These are phyloP conservation scores for Davidsoniella neocaledoniae DNA, from an alignment of 2,329 filamentous ascomycete genomes.

Conservation along the genomic window DNA sequence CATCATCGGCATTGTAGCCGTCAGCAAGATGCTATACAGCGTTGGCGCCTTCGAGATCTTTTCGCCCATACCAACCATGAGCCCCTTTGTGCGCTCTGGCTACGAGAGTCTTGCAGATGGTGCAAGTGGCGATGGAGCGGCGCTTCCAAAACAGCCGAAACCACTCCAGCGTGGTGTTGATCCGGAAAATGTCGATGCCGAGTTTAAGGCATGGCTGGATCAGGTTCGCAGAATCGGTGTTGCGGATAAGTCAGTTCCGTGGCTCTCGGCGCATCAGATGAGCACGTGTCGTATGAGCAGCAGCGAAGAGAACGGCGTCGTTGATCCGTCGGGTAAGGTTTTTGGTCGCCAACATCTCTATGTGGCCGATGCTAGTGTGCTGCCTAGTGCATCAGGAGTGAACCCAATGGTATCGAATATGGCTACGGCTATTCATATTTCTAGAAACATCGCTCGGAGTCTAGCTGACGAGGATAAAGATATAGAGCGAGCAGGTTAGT, in stretches of 20 bases:
- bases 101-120: slow-evolving; percentile 2
- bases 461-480: background rate
- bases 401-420: slow-evolving; percentile 71
- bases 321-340: slow-evolving; percentile 40
- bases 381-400: slow-evolving; percentile 60
- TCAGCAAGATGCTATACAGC: slow-evolving; percentile 62
- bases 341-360: slow-evolving; percentile 52
- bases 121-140: background rate
- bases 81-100: slow-evolving; percentile 37
- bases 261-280: slow-evolving; percentile 67
- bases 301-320: slow-evolving; percentile 33
- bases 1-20: slow-evolving; percentile 52
- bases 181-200: slow-evolving; percentile 37
- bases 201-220: slow-evolving; percentile 45
- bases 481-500: background rate
- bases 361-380: slow-evolving; percentile 59
- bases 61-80: slow-evolving; percentile 41
- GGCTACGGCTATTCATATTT: slow-evolving; percentile 52
- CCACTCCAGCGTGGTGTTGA: background rate
- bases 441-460: slow-evolving; percentile 28
- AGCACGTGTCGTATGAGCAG: slow-evolving; percentile 57
- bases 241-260: slow-evolving; percentile 34
- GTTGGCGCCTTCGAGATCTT: slow-evolving; percentile 69
- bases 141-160: background rate
- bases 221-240: slow-evolving; percentile 31